Conservation (phyloP, 192 early-diverging fungal species). For the Coemansia sp. region DNA sequence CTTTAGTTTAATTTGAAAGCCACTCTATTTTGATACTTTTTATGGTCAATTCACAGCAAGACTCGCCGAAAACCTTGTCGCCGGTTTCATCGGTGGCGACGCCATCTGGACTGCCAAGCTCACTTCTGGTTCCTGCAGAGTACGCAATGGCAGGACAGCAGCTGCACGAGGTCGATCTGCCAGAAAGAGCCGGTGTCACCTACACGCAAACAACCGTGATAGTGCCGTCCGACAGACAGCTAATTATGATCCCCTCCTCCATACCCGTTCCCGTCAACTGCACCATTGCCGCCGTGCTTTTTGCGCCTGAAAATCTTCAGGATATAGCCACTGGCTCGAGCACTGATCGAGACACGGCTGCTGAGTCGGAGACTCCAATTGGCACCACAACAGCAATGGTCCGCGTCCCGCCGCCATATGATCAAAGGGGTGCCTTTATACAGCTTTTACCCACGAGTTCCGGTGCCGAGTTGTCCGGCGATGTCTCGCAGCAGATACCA, state of each 20-base stretch:
- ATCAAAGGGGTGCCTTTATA: not conserved
- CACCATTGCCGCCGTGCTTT: conserved; percentile 1
- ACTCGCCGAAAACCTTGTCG: not conserved
- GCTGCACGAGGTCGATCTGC: not conserved
- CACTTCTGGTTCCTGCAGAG: conserved; percentile 12
- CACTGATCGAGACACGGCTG: not conserved
- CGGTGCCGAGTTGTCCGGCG: not conserved
- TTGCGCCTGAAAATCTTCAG: not conserved
- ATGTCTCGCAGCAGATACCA: not conserved
- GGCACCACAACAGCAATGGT: not conserved
- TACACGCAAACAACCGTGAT: conserved; percentile 21
- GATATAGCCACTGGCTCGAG: not conserved
- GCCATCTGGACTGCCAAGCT: not conserved
- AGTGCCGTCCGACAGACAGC: conserved; percentile 24
- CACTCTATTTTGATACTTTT: not conserved
- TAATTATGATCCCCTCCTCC: conserved; percentile 24
- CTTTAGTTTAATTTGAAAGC: not conserved
- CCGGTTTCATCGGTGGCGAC: not conserved
- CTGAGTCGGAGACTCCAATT: not conserved
- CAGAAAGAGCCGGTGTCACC: conserved; percentile 18
- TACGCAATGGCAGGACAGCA: conserved; percentile 11
- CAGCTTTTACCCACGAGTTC: not conserved
- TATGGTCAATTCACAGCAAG: conserved; percentile 1
- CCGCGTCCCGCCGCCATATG: not conserved
- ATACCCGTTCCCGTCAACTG: conserved; percentile 15